Evolutionary conservation across 257 asterid species (phyloP), one percentile per base, ranked within the genome.

Genomic region (Salvia splendens): DNA sequence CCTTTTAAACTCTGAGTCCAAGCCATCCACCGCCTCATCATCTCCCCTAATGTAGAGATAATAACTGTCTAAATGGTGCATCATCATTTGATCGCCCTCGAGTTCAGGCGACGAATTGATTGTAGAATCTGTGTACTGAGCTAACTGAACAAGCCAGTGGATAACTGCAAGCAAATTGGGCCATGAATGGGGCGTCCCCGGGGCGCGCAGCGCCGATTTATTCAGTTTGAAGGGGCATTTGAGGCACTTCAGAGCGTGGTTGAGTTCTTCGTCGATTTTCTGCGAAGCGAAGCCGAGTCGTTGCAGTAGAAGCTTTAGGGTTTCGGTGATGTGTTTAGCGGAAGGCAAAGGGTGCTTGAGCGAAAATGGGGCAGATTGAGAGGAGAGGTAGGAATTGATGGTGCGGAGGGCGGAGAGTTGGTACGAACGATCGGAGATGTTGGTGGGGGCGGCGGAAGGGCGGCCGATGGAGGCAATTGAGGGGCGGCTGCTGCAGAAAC

Each of bases 121-220:
- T 55, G 55, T 50, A 69, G 75, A 77, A 38, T 90, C 95, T 2
- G 67, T 74, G 20, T 83, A 85, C 83, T 83, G 83, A 28, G 64
- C 55, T 7, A 84, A 63, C 81, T 93, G 99, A 43, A 90, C 95
- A 43, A 86, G 86, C 99, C 97, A 93, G 82, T 88, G 92, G 58
- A 87, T 84, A 6, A 83, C 89, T 0, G 88, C 89, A 1, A 92
- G 85, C 70, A 89, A 41, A 72, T 68, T 82, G 9, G 98, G 94
- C 95, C 97, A 89, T 0, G 89, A 67, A 40, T 90, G 96, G 3
- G 96, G 96, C 40, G 96, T 85, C 4, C 96, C 95, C 0, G 98
- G 98, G 48, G 96, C 95, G 4, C 89, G 89, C 7, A 92, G 85
- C 0, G 92, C 95, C 11, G 98, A 87, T 70, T 85, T 89, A 64